These are phyloP conservation scores for Balamuthia mandrillaris DNA, from an alignment of 208 protist species.

Conservation along the genomic window DNA sequence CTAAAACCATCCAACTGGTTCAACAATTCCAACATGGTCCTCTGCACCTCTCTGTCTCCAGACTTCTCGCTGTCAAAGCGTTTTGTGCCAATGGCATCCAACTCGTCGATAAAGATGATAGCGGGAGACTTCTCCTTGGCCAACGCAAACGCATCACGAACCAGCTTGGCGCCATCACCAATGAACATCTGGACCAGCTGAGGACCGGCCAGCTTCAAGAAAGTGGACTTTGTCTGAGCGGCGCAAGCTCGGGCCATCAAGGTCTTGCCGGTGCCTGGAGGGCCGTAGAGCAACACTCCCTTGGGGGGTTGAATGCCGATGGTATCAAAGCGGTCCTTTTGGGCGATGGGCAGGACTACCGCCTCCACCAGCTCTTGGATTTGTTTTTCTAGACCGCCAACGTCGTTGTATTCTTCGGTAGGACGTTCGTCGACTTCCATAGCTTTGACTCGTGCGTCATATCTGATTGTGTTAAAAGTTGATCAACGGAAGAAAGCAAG, in stretches of 20 bases:
- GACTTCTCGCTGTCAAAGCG: slow-evolving; percentile 92
- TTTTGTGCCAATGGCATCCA: slow-evolving; percentile 99
- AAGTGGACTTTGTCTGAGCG: slow-evolving; percentile 96
- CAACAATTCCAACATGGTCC: slow-evolving; percentile 99
- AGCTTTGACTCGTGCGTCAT: slow-evolving; percentile 99
- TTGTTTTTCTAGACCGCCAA: slow-evolving; percentile 99
- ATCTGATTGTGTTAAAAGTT: slow-evolving; percentile 50
- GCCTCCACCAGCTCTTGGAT: slow-evolving; percentile 98
- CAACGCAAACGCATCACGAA: slow-evolving; percentile 98
- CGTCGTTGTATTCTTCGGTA: slow-evolving; percentile 97
- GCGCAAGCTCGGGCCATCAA: slow-evolving; percentile 97
- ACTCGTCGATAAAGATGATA: slow-evolving; percentile 99
- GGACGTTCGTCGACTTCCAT: slow-evolving; percentile 99
- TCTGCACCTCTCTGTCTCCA: slow-evolving; percentile 97
- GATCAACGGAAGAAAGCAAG: neutral
- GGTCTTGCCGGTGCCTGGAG: slow-evolving; percentile 94
- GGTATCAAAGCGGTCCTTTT: slow-evolving; percentile 95
- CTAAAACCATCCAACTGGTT: slow-evolving; percentile 99
- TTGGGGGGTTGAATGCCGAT: slow-evolving; percentile 99
- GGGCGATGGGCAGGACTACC: slow-evolving; percentile 98
- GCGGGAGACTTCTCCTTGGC: slow-evolving; percentile 98
- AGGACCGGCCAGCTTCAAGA: slow-evolving; percentile 98
- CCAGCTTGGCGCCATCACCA: slow-evolving; percentile 98
- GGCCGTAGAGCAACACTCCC: slow-evolving; percentile 94
- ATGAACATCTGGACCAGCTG: slow-evolving; percentile 96